Percentiles rank a stretch among this genome's conserved stretches.
These are phyloP conservation scores for Myxozyma lipomycoides DNA, from an alignment of 805 yeast genomes.

Conservation along the genomic window DNA sequence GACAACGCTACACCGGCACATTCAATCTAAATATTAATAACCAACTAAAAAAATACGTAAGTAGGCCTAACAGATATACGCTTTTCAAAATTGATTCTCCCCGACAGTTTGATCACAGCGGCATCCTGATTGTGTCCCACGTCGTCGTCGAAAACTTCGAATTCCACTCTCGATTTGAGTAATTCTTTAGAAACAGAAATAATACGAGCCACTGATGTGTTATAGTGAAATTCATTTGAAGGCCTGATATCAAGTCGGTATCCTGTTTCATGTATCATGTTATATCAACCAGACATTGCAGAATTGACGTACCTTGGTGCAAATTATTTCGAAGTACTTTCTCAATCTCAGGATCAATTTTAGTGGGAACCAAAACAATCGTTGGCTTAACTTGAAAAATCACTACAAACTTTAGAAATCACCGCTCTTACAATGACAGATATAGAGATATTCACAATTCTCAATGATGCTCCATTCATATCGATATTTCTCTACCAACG, in stretches of 20 bases:
- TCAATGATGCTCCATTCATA: conserved; percentile 20
- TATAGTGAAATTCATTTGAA: conserved; percentile 13
- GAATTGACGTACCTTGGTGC: not conserved
- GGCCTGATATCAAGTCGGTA: conserved; percentile 17
- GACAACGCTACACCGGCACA: conserved; percentile 24
- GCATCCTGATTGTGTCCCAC: not conserved
- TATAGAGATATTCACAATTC: not conserved
- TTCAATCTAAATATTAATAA: conserved; percentile 10
- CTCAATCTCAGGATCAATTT: conserved; percentile 18
- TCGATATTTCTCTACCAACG: conserved; percentile 16
- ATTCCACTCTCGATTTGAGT: not conserved
- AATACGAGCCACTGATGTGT: conserved; percentile 10
- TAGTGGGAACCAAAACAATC: conserved; percentile 13
- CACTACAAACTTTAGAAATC: conserved; percentile 2
- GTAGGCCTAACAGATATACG: conserved; percentile 10
- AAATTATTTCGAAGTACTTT: conserved; percentile 1
- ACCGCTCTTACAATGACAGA: not conserved
- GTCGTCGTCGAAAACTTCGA: conserved; percentile 5
- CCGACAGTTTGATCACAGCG: conserved; percentile 5
- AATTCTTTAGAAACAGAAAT: conserved; percentile 3
- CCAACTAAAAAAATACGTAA: not conserved
- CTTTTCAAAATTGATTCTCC: conserved; percentile 18
- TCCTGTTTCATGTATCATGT: not conserved
- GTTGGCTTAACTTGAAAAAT: conserved; percentile 22
- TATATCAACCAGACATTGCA: too few relatives aligned